Percentiles rank a stretch among this genome's conserved stretches.
These are phyloP conservation scores for Zostera marina DNA, from an alignment of 116 monocot species.

Conservation along the genomic window DNA sequence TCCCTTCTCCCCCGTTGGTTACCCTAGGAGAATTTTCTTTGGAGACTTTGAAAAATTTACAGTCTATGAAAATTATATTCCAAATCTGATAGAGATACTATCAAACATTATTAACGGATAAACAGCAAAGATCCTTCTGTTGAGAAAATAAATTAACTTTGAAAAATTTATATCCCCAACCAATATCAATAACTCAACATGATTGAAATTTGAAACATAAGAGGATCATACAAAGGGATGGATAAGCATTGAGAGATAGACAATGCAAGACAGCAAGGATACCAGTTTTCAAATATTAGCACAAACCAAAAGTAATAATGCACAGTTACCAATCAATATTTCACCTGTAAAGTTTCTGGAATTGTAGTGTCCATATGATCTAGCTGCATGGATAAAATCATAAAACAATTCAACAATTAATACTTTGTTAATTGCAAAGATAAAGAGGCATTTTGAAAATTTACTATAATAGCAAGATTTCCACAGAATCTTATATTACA, in stretches of 20 bases:
- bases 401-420: conserved; percentile 1
- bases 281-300: not conserved
- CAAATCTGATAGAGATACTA: no score
- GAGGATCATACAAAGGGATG: not conserved
- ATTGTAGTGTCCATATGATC: conserved; percentile 12
- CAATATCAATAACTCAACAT: not conserved
- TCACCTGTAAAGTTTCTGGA: conserved; percentile 14
- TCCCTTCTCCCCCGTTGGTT: no score
- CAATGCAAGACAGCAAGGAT: not conserved
- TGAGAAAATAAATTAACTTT: no score
- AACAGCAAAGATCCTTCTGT: no score
- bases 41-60: no score
- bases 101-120: no score
- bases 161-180: no score
- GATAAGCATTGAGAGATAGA: no score
- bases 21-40: no score
- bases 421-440: not conserved
- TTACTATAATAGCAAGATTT: not conserved
- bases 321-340: not conserved
- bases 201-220: not conserved
- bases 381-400: conserved; percentile 15
- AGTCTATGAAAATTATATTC: no score
- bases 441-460: not conserved
- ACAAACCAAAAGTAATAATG: not conserved
- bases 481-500: not conserved